Evolutionary conservation across 805 yeast genomes (phyloP).

Genomic region (Phaffomyces thermotolerans): DNA sequence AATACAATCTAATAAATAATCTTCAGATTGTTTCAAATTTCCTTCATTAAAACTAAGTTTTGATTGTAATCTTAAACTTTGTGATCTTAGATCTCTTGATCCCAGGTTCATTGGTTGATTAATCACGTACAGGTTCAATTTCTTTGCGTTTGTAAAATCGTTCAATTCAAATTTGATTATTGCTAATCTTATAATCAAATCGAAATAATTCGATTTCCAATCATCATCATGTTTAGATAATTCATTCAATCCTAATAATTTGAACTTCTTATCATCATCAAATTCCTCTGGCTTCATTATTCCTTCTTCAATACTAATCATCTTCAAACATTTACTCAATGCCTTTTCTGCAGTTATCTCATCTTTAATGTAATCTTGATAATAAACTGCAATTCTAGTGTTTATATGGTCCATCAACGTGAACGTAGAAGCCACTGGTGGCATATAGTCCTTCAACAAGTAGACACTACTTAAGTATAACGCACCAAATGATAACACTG

Average conservation of each 20-base stretch:
- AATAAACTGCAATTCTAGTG: slow-evolving; percentile 30
- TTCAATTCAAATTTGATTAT: slow-evolving; percentile 25
- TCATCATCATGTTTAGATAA: slow-evolving; percentile 22
- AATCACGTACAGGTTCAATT: slow-evolving; percentile 24
- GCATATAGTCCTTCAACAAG: slow-evolving; percentile 8
- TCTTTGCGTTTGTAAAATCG: slow-evolving; percentile 20
- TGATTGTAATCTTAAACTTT: slow-evolving; percentile 31
- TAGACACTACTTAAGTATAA: slow-evolving; percentile 3
- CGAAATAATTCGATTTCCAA: slow-evolving; percentile 29
- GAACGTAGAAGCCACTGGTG: slow-evolving; percentile 9
- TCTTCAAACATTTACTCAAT: slow-evolving; percentile 26
- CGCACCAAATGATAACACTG: not conserved
- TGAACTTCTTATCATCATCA: slow-evolving; percentile 15
- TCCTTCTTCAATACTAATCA: slow-evolving; percentile 26
- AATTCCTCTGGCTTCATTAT: slow-evolving; percentile 9
- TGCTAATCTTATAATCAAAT: slow-evolving; percentile 34
- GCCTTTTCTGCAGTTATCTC: slow-evolving; percentile 28
- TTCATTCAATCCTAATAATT: slow-evolving; percentile 18
- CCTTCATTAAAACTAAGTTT: slow-evolving; percentile 21
- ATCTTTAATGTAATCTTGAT: slow-evolving; percentile 30
- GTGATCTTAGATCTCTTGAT: slow-evolving; percentile 13
- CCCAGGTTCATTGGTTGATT: slow-evolving; percentile 27
- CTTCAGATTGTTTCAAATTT: slow-evolving; percentile 21
- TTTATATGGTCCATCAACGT: slow-evolving; percentile 1
- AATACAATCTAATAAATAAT: slow-evolving; percentile 25